These are phyloP conservation scores for Komagataella populi DNA, from an alignment of 805 yeast species.

Conservation along the genomic window DNA sequence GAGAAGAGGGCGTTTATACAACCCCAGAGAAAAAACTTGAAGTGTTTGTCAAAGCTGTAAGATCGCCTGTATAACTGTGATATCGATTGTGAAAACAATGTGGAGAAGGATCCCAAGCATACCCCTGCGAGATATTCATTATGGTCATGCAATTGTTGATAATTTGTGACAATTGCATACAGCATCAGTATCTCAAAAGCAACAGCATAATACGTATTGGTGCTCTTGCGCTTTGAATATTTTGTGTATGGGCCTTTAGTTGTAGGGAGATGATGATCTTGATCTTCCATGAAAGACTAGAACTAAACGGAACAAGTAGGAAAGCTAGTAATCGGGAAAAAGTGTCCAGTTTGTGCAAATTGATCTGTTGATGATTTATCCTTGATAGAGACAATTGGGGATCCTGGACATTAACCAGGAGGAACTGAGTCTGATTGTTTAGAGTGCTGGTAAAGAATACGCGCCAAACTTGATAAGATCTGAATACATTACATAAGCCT, in stretches of 20 bases:
- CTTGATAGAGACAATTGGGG: neutral
- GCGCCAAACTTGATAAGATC: neutral
- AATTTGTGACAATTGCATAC: conserved; percentile 11
- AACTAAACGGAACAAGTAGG: neutral
- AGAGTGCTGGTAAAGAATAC: neutral
- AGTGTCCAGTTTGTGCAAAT: neutral
- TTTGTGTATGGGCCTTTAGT: neutral
- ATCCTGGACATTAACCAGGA: neutral
- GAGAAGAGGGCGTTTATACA: conserved; percentile 26
- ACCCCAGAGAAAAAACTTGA: conserved; percentile 50
- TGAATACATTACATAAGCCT: neutral
- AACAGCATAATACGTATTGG: conserved; percentile 7
- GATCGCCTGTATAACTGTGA: conserved; percentile 13
- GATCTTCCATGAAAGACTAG: neutral
- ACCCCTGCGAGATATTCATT: conserved; percentile 14
- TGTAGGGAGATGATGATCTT: neutral
- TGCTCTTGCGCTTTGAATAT: neutral
- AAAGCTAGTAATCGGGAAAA: neutral
- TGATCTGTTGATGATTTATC: neutral
- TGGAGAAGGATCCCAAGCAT: conserved; percentile 14
- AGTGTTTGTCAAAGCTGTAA: conserved; percentile 12
- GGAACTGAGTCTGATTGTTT: neutral
- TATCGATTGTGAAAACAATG: conserved; percentile 16
- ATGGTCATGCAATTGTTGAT: conserved; percentile 10
- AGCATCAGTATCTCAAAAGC: conserved; percentile 10